Percentiles rank a stretch among this genome's conserved stretches.
phyloP scores from a whole-genome alignment of 331 rosid genomes.

The Dryas integrifolia region DNA sequence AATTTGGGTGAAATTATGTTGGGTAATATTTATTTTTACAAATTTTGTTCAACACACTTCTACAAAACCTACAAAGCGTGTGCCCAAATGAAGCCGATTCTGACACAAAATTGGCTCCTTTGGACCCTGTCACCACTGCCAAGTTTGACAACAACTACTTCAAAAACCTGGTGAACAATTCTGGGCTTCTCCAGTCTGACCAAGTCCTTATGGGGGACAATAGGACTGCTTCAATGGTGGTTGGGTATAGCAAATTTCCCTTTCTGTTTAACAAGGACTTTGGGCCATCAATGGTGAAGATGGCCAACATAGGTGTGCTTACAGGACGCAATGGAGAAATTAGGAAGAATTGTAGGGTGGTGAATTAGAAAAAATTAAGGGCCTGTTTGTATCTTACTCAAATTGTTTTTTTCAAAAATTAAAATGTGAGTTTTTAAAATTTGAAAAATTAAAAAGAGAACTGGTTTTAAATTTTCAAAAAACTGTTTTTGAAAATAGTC shows the following conservation, averaged over 20 bases:
- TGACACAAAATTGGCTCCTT: conserved; percentile 57
- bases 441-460: too few species aligned
- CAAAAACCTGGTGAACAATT: conserved; percentile 57
- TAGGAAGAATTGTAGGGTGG: conserved; percentile 63
- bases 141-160: conserved; percentile 69
- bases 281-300: conserved; percentile 60
- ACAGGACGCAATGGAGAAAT: conserved; percentile 64
- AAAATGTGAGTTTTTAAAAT: too few species aligned
- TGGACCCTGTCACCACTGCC: conserved; percentile 48
- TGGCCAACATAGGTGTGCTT: conserved; percentile 69
- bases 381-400: too few species aligned
- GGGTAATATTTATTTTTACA: too few species aligned
- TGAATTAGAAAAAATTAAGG: conserved; percentile 30
- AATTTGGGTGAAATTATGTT: too few species aligned
- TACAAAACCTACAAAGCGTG: conserved; percentile 35
- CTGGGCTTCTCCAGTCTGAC: conserved; percentile 72
- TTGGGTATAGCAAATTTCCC: conserved; percentile 55
- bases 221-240: conserved; percentile 53
- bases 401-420: too few species aligned
- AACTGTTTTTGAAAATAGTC: too few species aligned
- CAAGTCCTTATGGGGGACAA: conserved; percentile 64
- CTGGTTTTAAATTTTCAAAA: too few species aligned
- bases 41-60: too few species aligned
- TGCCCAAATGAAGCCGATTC: conserved; percentile 71
- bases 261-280: conserved; percentile 54